Evolutionary conservation across 768 basidiomycete genomes (phyloP), one percentile per base, ranked within the genome.

Genomic region (Podaxis pistillaris): DNA sequence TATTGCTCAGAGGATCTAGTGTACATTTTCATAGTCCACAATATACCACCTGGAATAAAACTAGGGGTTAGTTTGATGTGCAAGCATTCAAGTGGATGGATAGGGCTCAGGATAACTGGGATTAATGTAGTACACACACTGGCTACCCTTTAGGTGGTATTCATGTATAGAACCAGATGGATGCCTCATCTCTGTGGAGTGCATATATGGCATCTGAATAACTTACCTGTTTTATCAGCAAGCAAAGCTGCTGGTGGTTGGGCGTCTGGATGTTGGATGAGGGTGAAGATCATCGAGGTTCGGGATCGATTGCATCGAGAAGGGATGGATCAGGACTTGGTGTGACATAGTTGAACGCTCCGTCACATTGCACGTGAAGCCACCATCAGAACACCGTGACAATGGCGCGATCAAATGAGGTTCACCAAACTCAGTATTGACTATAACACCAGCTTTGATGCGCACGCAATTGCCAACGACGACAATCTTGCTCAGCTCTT

Each of bases 401-500:
- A 33, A 33, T 9, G 33, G 33, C 33, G 0, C 33, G 30, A 33
- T 8, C 1, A 33, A 33, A 33, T 33, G 30, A 33, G 30, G 30
- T 33, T 33, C 33, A 33, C 33, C 33, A 33, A n/a, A 4, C 41
- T 44, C n/a, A 15, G 44, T 8, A 17, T 8, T 17, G 44, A 46
- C 44, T 46, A 17, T n/a, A 8, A n/a, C 12, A 24, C 9, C 9
- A 24, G 3, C 26, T 28, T 41, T 36, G 24, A 62, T 64, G 57
- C 63, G 58, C 8, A 37, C 44, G 44, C 62, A 55, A 1, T 62
- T 47, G n/a, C 53, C 74, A 36, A 73, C 74, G 11, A 56, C 71
- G 28, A 59, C 73, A 1, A 68, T 86, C 11, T 74, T 86, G 26
- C 66, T 74, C 28, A 70, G 74, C 57, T 84, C 84, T 63, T 86